phyloP scores from a whole-genome alignment of 306 rosid species.

The Rosa multiflora region DNA sequence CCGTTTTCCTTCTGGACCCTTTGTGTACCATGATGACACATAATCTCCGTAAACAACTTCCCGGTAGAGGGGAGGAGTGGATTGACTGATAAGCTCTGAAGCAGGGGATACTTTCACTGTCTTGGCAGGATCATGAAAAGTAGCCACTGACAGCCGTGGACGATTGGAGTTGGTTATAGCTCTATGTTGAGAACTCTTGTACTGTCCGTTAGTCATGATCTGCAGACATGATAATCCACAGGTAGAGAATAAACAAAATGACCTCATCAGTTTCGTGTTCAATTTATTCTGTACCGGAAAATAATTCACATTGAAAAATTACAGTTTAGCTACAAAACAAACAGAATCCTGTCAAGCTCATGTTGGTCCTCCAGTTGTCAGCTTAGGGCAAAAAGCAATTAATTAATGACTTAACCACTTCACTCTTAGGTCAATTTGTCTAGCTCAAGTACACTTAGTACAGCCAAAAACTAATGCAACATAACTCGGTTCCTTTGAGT shows the following conservation, averaged over 20 bases:
- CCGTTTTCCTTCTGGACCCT: constrained; percentile 85
- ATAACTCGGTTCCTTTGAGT: background rate
- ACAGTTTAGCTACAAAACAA: background rate
- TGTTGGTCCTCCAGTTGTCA: background rate
- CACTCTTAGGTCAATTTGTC: background rate
- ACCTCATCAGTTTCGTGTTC: background rate
- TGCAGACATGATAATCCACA: constrained; percentile 30
- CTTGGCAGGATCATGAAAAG: constrained; percentile 92
- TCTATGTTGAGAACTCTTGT: constrained; percentile 69
- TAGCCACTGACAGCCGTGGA: constrained; percentile 78
- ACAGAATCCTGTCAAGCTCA: background rate
- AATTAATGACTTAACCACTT: background rate
- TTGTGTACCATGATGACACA: constrained; percentile 72
- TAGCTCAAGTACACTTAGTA: background rate
- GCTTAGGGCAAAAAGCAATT: background rate
- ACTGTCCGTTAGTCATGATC: constrained; percentile 85
- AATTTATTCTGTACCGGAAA: background rate
- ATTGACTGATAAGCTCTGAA: constrained; percentile 53
- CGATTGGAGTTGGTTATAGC: constrained; percentile 64
- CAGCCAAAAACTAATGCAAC: background rate
- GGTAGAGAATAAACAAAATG: constrained; percentile 12
- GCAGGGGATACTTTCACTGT: constrained; percentile 58
- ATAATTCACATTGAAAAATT: background rate
- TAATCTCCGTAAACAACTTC: constrained; percentile 78
- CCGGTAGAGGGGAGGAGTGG: constrained; percentile 52